Base-by-base conservation (phyloP, 2,329 filamentous ascomycete genomes). In the Colletotrichum sp. region DNA sequence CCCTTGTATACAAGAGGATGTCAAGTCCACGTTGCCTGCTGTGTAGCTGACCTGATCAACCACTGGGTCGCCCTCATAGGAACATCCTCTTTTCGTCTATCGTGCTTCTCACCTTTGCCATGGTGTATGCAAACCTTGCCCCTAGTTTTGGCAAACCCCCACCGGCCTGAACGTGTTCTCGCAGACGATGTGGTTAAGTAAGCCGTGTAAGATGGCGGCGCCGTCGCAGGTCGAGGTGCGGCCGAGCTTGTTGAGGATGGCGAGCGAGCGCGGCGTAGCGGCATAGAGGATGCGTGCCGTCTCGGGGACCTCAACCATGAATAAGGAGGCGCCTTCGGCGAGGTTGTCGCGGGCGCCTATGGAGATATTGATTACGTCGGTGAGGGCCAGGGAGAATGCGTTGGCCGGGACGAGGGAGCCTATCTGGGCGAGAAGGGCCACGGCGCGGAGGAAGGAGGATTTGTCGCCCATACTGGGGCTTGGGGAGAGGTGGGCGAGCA, bases 381-480 rank as follows among this genome's bases (percentile, higher is more conserved):
- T 89, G 77, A 98, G 93, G 13, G 96, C 96, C 0, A 99, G 90
- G 5, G 88, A 86, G 32, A 96, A 92, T 4, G 92, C 89, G 32
- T 90, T 89, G 29, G 96, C 96, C 3, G 97, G 97, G 1, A 99
- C 96, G 84, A 96, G 99, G 49, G 95, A 98, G 67, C 97, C 97
- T 78, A 98, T 94, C 83, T 99, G 97, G 9, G 95, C 92, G 77
- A 99, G 95, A 8, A 99, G 92, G 12, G 97, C 96, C 63, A 98
- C 92, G 79, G 96, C 95, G 69, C 97, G 95, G 27, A 99, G 96
- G 84, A 98, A 99, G 74, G 94, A 97, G n/a, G 95, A 98, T 83
- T 99, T 99, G 72, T 97, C 97, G 81, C 97, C 97, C 97, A 99
- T 99, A 87, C 99, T 99, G 34, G 97, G 97, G 0, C 97, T 97